Percentiles rank a stretch among this genome's conserved stretches.
phyloP scores from a whole-genome alignment of 257 asterid genomes.

The Anisodus acutangulus region DNA sequence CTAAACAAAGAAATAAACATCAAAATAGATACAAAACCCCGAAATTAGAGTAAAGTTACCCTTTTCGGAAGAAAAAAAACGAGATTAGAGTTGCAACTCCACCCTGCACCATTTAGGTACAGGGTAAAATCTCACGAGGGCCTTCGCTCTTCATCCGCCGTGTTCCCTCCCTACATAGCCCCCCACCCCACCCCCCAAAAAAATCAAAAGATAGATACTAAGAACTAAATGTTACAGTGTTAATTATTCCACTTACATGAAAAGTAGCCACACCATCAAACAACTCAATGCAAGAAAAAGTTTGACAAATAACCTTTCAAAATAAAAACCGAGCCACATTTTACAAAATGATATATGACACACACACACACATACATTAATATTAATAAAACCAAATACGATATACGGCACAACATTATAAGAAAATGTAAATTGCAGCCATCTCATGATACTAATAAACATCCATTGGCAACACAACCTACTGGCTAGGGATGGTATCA shows the following conservation, averaged over 20 bases:
- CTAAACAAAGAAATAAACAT: background rate
- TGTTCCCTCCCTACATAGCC: background rate
- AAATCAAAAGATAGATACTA: slow-evolving; percentile 20
- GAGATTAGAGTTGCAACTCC: slow-evolving; percentile 14
- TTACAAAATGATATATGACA: background rate
- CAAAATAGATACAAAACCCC: slow-evolving; percentile 14
- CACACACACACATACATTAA: background rate
- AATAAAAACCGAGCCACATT: background rate
- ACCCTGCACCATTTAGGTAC: background rate
- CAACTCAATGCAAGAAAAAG: slow-evolving; percentile 6
- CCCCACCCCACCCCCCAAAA: background rate
- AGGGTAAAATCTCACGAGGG: background rate
- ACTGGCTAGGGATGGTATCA: slow-evolving; percentile 19
- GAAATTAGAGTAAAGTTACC: background rate
- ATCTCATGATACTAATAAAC: background rate
- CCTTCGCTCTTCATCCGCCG: background rate
- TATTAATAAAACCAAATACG: background rate
- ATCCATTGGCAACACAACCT: slow-evolving; percentile 15
- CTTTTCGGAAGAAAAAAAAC: no score
- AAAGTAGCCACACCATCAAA: background rate
- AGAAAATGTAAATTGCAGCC: slow-evolving; percentile 6
- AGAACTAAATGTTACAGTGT: background rate
- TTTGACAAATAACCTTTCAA: slow-evolving; percentile 5
- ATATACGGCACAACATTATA: slow-evolving; percentile 13
- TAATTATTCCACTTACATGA: slow-evolving; percentile 4